A percentile compares a stretch with the other conserved stretches of the same genome.
These are phyloP conservation scores for Sonneratia caseolaris DNA, from an alignment of 345 rosid species.

Conservation along the genomic window DNA sequence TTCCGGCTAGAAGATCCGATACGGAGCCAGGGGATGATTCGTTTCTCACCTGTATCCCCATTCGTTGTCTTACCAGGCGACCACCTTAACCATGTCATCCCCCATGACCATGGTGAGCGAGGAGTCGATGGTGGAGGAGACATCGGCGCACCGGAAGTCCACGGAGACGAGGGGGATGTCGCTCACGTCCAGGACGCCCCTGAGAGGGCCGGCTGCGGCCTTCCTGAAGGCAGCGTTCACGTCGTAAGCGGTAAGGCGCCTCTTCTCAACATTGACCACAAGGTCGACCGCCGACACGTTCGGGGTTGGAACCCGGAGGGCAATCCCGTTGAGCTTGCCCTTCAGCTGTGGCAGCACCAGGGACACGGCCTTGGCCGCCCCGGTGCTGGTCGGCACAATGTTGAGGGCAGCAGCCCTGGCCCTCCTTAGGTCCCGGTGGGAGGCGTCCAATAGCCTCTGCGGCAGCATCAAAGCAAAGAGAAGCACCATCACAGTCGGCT, in stretches of 20 bases:
- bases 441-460: constrained; percentile 95
- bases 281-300: constrained; percentile 94
- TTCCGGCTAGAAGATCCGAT: too few species aligned
- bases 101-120: constrained; percentile 98
- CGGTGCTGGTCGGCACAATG: constrained; percentile 97
- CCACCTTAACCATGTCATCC: constrained; percentile 95
- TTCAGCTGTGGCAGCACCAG: constrained; percentile 90
- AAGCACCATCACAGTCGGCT: background rate
- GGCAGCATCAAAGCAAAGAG: background rate
- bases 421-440: constrained; percentile 93
- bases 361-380: constrained; percentile 98
- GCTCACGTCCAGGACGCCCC: constrained; percentile 75
- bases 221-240: constrained; percentile 85
- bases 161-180: constrained; percentile 82
- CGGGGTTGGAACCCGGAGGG: constrained; percentile 97
- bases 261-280: constrained; percentile 78
- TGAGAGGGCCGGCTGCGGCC: constrained; percentile 78
- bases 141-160: constrained; percentile 86
- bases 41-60: constrained; percentile 85
- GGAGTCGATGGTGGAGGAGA: constrained; percentile 85
- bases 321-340: constrained; percentile 99
- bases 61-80: constrained; percentile 98
- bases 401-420: constrained; percentile 96
- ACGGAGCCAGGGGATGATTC: too few species aligned
- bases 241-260: constrained; percentile 73